Evolutionary conservation across 2,329 filamentous ascomycete species (phyloP), one percentile per base, ranked within the genome.

Genomic region (Taxawa tesnikishii): DNA sequence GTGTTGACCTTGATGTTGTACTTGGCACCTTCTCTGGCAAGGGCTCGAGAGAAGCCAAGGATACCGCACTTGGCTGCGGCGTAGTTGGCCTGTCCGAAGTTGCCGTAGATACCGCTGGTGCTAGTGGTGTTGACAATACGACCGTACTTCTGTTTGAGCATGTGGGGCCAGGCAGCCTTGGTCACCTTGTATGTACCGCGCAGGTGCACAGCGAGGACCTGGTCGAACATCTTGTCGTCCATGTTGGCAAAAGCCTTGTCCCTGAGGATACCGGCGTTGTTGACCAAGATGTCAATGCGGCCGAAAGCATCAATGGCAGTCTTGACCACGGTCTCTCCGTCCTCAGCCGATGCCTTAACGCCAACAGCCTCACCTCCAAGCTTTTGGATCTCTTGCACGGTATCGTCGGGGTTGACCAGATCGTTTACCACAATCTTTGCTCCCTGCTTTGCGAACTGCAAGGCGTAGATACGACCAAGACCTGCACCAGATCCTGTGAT

Each of bases 1-100:
- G 87, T 94, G 71, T 98, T 98, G 58, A 94, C 83, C 49, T 76
- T 85, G 59, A 98, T 96, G 69, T 94, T 94, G 70, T 98, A 85
- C 68, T 96, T 96, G 53, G 73, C 72, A 48, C 90, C 90, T 63
- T 98, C 90, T 30, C 90, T 71, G 31, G 90, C 90, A 34, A 98
- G 73, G 31, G 90, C 83, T 47, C 85, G 82, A 25, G 87, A 94
- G 68, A 98, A 84, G 39, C 90, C 90, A 26, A 98, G 78, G 44
- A 98, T 96, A 62, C 83, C 90, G 45, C 41, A 55, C 43, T 58
- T 60, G 25, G 61, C 54, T 28, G 88, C 83, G 40, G 90, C 73
- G 59, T 98, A 98, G 70, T 98, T 98, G 50, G 88, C 83, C 63
- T 98, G 90, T 41, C 90, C 90, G 56, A 98, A 98, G 72, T 94